Conservation (phyloP, 371 early-diverging fungal species). For the Rhizopus sp. region DNA sequence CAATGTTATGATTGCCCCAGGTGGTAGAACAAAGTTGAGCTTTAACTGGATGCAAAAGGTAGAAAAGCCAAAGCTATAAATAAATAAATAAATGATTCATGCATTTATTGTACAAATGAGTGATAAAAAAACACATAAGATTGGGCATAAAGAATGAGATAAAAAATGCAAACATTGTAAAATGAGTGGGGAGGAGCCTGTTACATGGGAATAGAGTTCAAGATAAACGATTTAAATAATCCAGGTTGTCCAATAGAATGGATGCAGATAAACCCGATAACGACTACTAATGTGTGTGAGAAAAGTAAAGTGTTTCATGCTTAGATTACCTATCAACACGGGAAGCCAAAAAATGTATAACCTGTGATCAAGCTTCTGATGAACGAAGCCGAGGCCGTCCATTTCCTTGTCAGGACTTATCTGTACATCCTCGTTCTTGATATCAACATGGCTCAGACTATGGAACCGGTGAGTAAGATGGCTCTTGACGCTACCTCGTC, state of each 20-base stretch:
- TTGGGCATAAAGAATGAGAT: too few species aligned
- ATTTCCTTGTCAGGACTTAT: slow-evolving; percentile 21
- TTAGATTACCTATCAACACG: slow-evolving; percentile 29
- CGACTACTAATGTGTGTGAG: too few species aligned
- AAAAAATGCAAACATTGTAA: too few species aligned
- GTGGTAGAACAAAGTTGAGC: slow-evolving; percentile 45
- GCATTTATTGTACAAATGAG: too few species aligned
- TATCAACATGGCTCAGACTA: slow-evolving; percentile 13
- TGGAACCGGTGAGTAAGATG: slow-evolving; percentile 28
- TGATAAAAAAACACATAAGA: too few species aligned
- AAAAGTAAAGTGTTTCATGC: background rate
- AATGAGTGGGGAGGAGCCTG: too few species aligned
- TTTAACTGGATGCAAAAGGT: slow-evolving; percentile 32
- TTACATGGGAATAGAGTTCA: too few species aligned
- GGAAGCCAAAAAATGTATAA: slow-evolving; percentile 42
- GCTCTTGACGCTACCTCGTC: slow-evolving; percentile 18
- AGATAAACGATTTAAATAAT: too few species aligned
- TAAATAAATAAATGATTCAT: background rate
- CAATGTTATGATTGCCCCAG: slow-evolving; percentile 55
- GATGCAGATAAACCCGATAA: too few species aligned
- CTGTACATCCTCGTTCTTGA: background rate
- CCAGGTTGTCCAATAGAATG: too few species aligned
- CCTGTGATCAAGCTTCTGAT: slow-evolving; percentile 30
- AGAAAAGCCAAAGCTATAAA: slow-evolving; percentile 24
- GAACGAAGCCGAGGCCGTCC: slow-evolving; percentile 30